Percentiles rank a stretch among this genome's conserved stretches.
Conservation (phyloP, 75 land plant genomes). For the Azolla pinnata region DNA sequence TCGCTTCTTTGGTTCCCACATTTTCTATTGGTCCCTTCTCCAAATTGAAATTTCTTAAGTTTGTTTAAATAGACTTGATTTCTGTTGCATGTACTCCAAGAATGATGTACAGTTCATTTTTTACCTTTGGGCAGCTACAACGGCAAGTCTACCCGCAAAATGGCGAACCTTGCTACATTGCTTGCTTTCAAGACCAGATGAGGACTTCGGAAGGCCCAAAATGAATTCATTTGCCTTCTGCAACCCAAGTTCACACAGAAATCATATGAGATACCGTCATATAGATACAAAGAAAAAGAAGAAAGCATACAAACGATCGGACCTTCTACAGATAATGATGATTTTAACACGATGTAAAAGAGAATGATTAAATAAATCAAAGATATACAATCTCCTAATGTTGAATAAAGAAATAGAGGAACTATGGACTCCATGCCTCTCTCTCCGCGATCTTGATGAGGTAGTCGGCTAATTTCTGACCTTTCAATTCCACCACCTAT, state of each 20-base stretch:
- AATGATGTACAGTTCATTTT: too few species aligned
- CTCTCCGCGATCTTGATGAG: constrained; percentile 52
- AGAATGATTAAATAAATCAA: too few species aligned
- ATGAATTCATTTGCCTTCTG: constrained; percentile 91
- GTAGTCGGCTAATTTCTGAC: constrained; percentile 52
- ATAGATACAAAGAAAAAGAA: not conserved
- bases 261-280: not conserved
- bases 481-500: constrained; percentile 63
- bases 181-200: constrained; percentile 61
- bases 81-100: too few species aligned
- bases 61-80: too few species aligned
- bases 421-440: constrained; percentile 31
- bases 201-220: constrained; percentile 68
- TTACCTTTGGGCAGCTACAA: constrained; percentile 74
- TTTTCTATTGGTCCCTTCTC: too few species aligned
- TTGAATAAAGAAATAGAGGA: not conserved
- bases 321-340: not conserved
- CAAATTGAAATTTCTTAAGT: too few species aligned
- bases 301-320: not conserved
- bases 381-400: not conserved
- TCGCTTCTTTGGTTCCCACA: too few species aligned
- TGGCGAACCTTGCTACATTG: constrained; percentile 82
- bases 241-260: not conserved
- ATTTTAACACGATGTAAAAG: not conserved
- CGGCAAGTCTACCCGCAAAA: constrained; percentile 83